phyloP scores from a whole-genome alignment of 2,329 filamentous ascomycete genomes.

The Exophiala sp. region DNA sequence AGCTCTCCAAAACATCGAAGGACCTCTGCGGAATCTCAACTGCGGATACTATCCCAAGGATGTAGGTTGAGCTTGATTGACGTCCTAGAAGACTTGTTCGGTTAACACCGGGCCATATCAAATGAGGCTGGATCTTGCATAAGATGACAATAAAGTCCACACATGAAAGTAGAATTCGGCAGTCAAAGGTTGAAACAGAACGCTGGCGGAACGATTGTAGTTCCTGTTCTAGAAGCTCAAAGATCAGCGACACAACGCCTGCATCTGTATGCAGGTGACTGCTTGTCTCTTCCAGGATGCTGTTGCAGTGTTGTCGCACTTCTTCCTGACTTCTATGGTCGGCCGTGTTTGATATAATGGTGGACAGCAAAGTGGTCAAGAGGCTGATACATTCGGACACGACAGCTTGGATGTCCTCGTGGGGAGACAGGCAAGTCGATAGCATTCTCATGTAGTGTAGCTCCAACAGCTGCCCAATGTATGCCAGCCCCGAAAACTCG shows the following conservation, averaged over 20 bases:
- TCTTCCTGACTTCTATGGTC: constrained; percentile 27
- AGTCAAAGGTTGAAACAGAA: constrained; percentile 60
- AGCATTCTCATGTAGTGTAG: constrained; percentile 44
- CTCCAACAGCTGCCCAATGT: constrained; percentile 67
- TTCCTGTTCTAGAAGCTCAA: constrained; percentile 77
- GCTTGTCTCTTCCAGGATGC: constrained; percentile 49
- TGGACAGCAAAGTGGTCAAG: constrained; percentile 66
- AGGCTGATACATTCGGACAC: constrained; percentile 71
- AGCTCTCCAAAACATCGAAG: constrained; percentile 73
- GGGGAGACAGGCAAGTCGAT: constrained; percentile 47
- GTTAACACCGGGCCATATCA: constrained; percentile 86
- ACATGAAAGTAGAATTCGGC: constrained; percentile 69
- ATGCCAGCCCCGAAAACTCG: constrained; percentile 72
- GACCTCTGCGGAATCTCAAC: constrained; percentile 74
- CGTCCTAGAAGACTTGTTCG: constrained; percentile 76
- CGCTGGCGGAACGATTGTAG: constrained; percentile 51
- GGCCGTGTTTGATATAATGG: constrained; percentile 18
- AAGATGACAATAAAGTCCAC: constrained; percentile 75
- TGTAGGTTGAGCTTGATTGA: constrained; percentile 70
- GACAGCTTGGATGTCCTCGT: constrained; percentile 57
- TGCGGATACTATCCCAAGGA: constrained; percentile 75
- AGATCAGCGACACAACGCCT: constrained; percentile 77
- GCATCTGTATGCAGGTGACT: constrained; percentile 45
- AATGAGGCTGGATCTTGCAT: constrained; percentile 68
- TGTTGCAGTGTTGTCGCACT: constrained; percentile 37